Conservation (phyloP, 306 rosid genomes). For the Aeschynomene evenia region DNA sequence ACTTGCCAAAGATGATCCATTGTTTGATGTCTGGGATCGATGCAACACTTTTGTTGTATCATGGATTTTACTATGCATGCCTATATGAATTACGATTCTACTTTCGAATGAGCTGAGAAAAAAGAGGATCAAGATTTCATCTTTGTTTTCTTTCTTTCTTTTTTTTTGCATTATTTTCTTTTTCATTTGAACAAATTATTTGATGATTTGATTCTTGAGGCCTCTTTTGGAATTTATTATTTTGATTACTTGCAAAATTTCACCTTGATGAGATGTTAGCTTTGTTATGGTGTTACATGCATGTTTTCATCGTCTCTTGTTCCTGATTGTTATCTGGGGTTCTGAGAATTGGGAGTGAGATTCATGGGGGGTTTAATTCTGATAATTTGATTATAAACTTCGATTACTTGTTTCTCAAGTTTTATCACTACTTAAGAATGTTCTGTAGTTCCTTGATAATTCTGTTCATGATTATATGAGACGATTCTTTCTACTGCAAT, state of each 20-base stretch:
- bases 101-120: neutral
- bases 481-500: neutral
- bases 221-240: neutral
- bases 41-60: too few relatives aligned
- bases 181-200: neutral
- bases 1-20: too few relatives aligned
- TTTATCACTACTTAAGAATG: neutral
- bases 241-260: neutral
- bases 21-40: too few relatives aligned
- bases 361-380: neutral
- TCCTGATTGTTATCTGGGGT: slow-evolving; percentile 1
- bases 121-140: neutral
- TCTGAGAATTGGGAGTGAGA: neutral
- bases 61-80: too few relatives aligned
- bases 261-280: neutral
- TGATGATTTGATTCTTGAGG: neutral
- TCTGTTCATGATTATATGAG: neutral
- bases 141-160: neutral
- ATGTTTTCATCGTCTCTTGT: neutral
- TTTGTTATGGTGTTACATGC: neutral
- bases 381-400: neutral
- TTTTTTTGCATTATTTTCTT: neutral
- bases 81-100: neutral
- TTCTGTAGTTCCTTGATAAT: neutral
- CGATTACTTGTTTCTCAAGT: neutral